Percentiles rank a stretch among this genome's conserved stretches.
Evolutionary conservation across 2,329 filamentous ascomycete species (phyloP).

Genomic region (Xylariaceae sp.): DNA sequence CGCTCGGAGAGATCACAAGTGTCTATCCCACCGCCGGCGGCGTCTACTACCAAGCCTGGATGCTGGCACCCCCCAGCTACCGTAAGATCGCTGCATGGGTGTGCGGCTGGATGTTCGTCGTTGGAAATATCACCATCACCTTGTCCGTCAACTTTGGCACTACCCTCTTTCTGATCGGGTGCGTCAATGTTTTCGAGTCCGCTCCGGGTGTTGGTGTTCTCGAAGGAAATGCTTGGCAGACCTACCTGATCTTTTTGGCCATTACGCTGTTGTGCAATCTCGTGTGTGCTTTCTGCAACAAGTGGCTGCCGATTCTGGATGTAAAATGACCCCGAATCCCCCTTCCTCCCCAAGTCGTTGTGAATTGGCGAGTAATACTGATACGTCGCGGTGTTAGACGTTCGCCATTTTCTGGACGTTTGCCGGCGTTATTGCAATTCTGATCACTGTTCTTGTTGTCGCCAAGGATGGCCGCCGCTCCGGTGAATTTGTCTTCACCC

Average conservation of each 20-base stretch:
- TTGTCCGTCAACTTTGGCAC: slow-evolving; percentile 82
- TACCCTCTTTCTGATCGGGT: slow-evolving; percentile 59
- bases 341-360: neutral
- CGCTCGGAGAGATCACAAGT: slow-evolving; percentile 71
- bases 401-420: slow-evolving; percentile 76
- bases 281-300: slow-evolving; percentile 66
- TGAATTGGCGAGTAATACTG: slow-evolving; percentile 1
- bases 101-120: slow-evolving; percentile 72
- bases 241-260: slow-evolving; percentile 69
- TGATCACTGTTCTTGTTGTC: slow-evolving; percentile 60
- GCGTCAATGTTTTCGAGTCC: slow-evolving; percentile 54
- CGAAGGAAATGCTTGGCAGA: slow-evolving; percentile 57
- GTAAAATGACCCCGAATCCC: slow-evolving; percentile 45
- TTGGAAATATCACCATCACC: slow-evolving; percentile 79
- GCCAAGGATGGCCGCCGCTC: slow-evolving; percentile 66
- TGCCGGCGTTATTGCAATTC: slow-evolving; percentile 64
- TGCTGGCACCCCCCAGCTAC: slow-evolving; percentile 62
- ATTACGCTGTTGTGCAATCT: slow-evolving; percentile 63
- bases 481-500: slow-evolving; percentile 63
- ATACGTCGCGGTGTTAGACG: slow-evolving; percentile 45
- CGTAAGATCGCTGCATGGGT: slow-evolving; percentile 67
- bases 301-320: slow-evolving; percentile 65
- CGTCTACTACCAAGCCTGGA: slow-evolving; percentile 77
- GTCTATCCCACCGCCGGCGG: slow-evolving; percentile 75
- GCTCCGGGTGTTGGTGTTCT: slow-evolving; percentile 44